Percentiles rank a stretch among this genome's conserved stretches.
Conservation (phyloP, 352 stramenopile genomes). For the Aphanomyces astaci region DNA sequence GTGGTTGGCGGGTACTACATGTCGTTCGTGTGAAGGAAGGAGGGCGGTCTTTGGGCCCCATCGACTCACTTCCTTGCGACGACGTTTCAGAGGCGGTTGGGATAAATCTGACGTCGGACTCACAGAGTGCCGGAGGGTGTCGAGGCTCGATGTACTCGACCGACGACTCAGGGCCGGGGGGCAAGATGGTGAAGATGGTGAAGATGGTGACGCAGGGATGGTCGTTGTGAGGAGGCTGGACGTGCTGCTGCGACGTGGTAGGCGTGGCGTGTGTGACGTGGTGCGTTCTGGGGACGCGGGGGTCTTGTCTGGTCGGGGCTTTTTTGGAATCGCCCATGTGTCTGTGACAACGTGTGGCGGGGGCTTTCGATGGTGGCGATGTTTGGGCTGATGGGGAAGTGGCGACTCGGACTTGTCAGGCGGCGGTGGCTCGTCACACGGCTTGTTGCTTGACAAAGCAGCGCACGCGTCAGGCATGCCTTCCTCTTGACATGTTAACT, state of each 20-base stretch:
- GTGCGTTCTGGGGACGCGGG: background rate
- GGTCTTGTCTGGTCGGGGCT: background rate
- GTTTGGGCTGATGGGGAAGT: background rate
- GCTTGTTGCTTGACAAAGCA: too few species aligned
- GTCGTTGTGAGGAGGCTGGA: background rate
- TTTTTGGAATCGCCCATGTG: background rate
- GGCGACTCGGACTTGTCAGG: too few species aligned
- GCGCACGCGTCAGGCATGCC: too few species aligned
- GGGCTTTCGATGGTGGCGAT: background rate
- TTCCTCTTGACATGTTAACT: too few species aligned
- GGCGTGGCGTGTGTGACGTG: background rate
- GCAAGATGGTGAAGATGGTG: background rate
- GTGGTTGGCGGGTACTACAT: too few species aligned
- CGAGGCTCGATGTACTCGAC: background rate
- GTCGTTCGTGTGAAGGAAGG: too few species aligned
- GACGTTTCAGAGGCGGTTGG: background rate
- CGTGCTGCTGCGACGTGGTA: background rate
- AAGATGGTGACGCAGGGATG: background rate
- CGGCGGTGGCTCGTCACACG: too few species aligned
- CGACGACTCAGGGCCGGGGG: background rate
- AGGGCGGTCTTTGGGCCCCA: slow-evolving; percentile 4
- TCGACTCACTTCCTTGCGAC: background rate
- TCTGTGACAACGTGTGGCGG: background rate
- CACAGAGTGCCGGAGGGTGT: background rate
- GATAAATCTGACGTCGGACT: background rate